Percentiles rank a stretch among this genome's conserved stretches.
Evolutionary conservation across 371 early-diverging fungal species (phyloP).

Genomic region (Haplosporangium sp.): DNA sequence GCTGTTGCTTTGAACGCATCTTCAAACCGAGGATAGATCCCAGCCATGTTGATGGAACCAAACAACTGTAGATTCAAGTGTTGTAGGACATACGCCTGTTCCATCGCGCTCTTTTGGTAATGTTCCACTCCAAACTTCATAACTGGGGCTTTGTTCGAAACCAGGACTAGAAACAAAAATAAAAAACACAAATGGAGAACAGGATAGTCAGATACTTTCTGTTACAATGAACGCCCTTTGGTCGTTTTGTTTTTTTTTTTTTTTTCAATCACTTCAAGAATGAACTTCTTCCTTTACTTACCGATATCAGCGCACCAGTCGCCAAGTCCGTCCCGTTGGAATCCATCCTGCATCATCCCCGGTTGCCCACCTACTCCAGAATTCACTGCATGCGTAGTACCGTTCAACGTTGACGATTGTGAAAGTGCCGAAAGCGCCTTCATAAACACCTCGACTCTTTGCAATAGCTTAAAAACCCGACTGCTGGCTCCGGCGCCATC

Average conservation of each 20-base stretch:
- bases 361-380: constrained; percentile 3
- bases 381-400: constrained; percentile 2
- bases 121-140: constrained; percentile 29
- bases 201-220: too few species aligned
- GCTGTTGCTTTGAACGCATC: constrained; percentile 17
- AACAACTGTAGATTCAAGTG: constrained; percentile 34
- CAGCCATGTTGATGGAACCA: constrained; percentile 46
- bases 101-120: constrained; percentile 15
- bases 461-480: constrained; percentile 27
- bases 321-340: constrained; percentile 32
- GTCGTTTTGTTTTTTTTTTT: too few species aligned
- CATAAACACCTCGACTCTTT: constrained; percentile 42
- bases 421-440: constrained; percentile 28
- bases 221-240: too few species aligned
- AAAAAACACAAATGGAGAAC: not conserved
- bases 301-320: constrained; percentile 54
- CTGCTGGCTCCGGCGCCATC: constrained; percentile 27
- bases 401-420: constrained; percentile 3
- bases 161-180: constrained; percentile 19
- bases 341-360: constrained; percentile 3
- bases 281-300: not conserved
- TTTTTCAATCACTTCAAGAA: too few species aligned
- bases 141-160: constrained; percentile 38
- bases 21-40: constrained; percentile 35
- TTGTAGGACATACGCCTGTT: constrained; percentile 27